Percentiles rank a stretch among this genome's conserved stretches.
Conservation (phyloP, 495 filamentous ascomycete species). For the Saxophila tyrrhenica region DNA sequence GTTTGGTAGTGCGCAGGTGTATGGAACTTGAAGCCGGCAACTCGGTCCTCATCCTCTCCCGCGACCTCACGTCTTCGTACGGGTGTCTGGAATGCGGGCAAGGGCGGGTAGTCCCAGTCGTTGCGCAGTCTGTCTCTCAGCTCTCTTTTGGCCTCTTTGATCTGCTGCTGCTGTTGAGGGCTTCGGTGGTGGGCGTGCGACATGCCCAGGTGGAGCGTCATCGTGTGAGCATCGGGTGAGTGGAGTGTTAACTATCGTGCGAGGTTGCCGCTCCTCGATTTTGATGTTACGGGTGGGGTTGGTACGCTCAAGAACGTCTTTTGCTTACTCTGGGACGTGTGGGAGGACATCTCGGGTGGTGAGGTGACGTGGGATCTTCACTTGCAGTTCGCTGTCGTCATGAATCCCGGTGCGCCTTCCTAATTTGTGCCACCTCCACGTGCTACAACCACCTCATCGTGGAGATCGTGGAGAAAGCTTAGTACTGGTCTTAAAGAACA, state of each 20-base stretch:
- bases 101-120: slow-evolving; percentile 41
- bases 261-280: too few species aligned
- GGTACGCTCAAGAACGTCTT: too few species aligned
- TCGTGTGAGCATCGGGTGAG: not conserved
- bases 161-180: slow-evolving; percentile 12
- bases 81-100: slow-evolving; percentile 23
- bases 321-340: too few species aligned
- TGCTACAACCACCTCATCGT: too few species aligned
- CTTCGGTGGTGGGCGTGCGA: slow-evolving; percentile 1
- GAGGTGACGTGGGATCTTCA: too few species aligned
- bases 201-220: not conserved
- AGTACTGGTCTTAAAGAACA: too few species aligned
- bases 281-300: too few species aligned
- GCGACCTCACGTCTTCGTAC: slow-evolving; percentile 22
- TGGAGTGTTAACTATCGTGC: not conserved
- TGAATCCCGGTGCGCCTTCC: too few species aligned
- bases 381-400: too few species aligned
- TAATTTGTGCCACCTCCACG: too few species aligned
- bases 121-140: slow-evolving; percentile 44
- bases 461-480: too few species aligned
- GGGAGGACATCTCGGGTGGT: too few species aligned
- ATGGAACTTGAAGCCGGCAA: slow-evolving; percentile 16
- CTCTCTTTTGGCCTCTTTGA: slow-evolving; percentile 26
- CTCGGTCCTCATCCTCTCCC: not conserved
- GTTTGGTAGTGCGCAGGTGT: not conserved